A percentile compares a stretch with the other conserved stretches of the same genome.
phyloP scores from a whole-genome alignment of 495 filamentous ascomycete species.

The Niebla homalea region DNA sequence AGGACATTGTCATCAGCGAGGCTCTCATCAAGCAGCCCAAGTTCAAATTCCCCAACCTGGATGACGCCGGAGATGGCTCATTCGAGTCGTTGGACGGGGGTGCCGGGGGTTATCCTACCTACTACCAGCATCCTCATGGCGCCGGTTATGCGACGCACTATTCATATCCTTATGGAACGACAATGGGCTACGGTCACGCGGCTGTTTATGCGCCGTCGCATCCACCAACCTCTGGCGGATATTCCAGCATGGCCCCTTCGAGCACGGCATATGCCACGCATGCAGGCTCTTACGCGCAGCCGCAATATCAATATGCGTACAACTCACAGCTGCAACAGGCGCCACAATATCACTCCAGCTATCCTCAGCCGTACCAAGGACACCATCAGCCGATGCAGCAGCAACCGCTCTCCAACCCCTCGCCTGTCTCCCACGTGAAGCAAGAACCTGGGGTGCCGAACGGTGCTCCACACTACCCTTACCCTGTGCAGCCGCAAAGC shows the following conservation, averaged over 20 bases:
- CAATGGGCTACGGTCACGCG: constrained; percentile 2
- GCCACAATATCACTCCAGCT: not conserved
- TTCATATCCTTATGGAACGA: not conserved
- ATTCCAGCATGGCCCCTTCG: not conserved
- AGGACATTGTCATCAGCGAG: constrained; percentile 40
- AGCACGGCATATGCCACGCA: not conserved
- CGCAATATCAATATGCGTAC: not conserved
- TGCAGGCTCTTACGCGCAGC: not conserved
- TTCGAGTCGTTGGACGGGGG: constrained; percentile 29
- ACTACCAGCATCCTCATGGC: constrained; percentile 6
- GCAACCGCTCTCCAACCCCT: not conserved
- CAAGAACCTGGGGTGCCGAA: not conserved
- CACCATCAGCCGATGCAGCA: constrained; percentile 3
- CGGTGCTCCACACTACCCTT: not conserved
- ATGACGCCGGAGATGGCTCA: constrained; percentile 35
- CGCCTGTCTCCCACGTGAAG: not conserved
- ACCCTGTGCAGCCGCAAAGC: not conserved
- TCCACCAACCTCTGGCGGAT: not conserved
- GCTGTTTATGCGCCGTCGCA: constrained; percentile 9
- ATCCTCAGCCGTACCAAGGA: constrained; percentile 8
- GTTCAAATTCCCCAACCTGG: constrained; percentile 52
- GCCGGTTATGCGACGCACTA: constrained; percentile 4
- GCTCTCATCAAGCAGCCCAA: constrained; percentile 53
- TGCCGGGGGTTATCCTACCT: constrained; percentile 22
- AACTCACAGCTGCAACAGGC: not conserved